Conservation (phyloP, 371 early-diverging fungal species). For the Mortierella sp. region DNA sequence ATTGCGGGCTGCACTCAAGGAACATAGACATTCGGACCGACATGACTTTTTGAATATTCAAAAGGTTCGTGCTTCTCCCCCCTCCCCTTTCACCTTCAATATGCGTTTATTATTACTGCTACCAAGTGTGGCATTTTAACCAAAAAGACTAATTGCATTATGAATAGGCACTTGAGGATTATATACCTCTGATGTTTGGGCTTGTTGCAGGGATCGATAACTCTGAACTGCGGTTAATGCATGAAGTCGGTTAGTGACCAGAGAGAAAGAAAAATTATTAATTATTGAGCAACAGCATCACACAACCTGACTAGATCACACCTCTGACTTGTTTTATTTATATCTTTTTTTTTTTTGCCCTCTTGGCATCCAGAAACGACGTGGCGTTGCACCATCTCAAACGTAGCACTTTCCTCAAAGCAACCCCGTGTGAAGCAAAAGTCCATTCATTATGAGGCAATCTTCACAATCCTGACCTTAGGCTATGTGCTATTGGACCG, state of each 20-base stretch:
- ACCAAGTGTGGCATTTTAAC: neutral
- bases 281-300: neutral
- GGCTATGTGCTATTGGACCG: conserved; percentile 57
- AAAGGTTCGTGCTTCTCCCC: conserved; percentile 43
- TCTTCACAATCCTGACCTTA: conserved; percentile 69
- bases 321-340: neutral
- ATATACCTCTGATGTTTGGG: conserved; percentile 69
- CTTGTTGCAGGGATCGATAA: conserved; percentile 67
- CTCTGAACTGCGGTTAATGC: conserved; percentile 58
- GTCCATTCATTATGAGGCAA: conserved; percentile 70
- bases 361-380: conserved; percentile 62
- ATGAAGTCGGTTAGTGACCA: conserved; percentile 43
- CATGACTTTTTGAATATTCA: conserved; percentile 65
- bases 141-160: neutral
- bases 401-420: conserved; percentile 66
- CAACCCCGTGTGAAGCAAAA: conserved; percentile 67
- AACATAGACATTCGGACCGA: conserved; percentile 64
- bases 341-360: conserved; percentile 2
- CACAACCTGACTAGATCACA: neutral
- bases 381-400: conserved; percentile 73
- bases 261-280: neutral
- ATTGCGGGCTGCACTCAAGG: conserved; percentile 68
- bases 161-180: conserved; percentile 70
- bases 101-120: neutral
- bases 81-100: neutral